These are phyloP conservation scores for Gossypium gossypioides DNA, from an alignment of 441 rosid genomes.

Conservation along the genomic window DNA sequence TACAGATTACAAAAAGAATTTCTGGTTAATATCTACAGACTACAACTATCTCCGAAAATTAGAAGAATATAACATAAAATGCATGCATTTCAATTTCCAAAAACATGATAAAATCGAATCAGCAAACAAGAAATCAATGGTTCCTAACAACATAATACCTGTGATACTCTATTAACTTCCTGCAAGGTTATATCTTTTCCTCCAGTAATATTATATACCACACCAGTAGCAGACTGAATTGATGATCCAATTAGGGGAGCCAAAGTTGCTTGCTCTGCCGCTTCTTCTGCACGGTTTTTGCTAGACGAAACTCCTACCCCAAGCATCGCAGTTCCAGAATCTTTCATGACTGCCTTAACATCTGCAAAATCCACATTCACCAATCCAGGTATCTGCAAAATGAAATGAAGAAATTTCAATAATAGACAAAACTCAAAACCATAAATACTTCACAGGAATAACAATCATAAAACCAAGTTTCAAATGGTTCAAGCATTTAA, in stretches of 20 bases:
- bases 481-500: not conserved
- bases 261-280: constrained; percentile 91
- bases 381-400: constrained; percentile 78
- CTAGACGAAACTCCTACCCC: constrained; percentile 94
- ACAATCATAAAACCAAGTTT: not conserved
- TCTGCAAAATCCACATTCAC: constrained; percentile 97
- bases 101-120: not conserved
- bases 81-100: not conserved
- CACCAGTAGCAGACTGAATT: constrained; percentile 92
- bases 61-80: not conserved
- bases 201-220: constrained; percentile 89
- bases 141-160: constrained; percentile 32
- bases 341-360: constrained; percentile 90
- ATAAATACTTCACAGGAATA: not conserved
- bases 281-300: constrained; percentile 97
- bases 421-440: not conserved
- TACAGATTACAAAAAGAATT: not conserved
- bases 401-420: not conserved
- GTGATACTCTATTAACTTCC: constrained; percentile 94
- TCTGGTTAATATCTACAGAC: not conserved
- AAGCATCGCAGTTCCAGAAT: constrained; percentile 97
- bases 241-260: constrained; percentile 96
- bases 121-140: not conserved
- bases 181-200: constrained; percentile 94
- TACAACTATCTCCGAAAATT: not conserved